Conservation (phyloP, 1,284 basidiomycete genomes). For the Rhodotorula sp. region DNA sequence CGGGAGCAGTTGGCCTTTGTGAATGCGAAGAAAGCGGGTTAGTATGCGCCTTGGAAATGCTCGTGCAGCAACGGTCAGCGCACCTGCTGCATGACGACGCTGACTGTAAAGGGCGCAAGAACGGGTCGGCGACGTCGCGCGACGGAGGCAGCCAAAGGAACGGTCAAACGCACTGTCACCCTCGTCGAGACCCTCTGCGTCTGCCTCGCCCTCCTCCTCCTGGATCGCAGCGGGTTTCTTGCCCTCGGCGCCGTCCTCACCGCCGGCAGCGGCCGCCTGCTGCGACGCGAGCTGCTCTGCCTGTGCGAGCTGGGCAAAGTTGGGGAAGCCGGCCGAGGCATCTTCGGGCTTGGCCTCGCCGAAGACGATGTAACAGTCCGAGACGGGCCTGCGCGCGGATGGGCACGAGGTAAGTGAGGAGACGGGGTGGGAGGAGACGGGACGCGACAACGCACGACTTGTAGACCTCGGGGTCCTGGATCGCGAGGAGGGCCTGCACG, state of each 20-base stretch:
- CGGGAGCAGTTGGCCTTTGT: conserved; percentile 62
- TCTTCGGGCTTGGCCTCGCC: conserved; percentile 80
- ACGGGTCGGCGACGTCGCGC: neutral
- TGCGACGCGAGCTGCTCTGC: conserved; percentile 44
- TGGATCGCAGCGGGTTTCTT: neutral
- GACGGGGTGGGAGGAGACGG: neutral
- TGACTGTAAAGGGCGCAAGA: conserved; percentile 54
- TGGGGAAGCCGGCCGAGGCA: conserved; percentile 10
- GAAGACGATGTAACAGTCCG: conserved; percentile 98
- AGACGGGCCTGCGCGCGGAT: conserved; percentile 62
- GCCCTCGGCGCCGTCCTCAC: conserved; percentile 29
- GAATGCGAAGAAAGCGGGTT: neutral
- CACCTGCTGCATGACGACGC: conserved; percentile 83
- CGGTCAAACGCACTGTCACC: conserved; percentile 67
- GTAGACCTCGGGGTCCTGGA: conserved; percentile 93
- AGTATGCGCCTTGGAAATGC: neutral
- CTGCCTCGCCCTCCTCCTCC: conserved; percentile 49
- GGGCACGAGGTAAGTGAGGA: neutral
- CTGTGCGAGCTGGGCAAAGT: conserved; percentile 18
- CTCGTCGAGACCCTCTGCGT: conserved; percentile 62
- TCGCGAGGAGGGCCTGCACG: conserved; percentile 79
- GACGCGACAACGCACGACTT: conserved; percentile 61
- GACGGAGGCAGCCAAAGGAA: neutral
- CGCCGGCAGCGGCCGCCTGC: conserved; percentile 53
- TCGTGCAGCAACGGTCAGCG: conserved; percentile 2